Evolutionary conservation across 179 eudicot genomes (phyloP), one percentile per base, ranked within the genome.

Genomic region (Sideroxylon spinosum): DNA sequence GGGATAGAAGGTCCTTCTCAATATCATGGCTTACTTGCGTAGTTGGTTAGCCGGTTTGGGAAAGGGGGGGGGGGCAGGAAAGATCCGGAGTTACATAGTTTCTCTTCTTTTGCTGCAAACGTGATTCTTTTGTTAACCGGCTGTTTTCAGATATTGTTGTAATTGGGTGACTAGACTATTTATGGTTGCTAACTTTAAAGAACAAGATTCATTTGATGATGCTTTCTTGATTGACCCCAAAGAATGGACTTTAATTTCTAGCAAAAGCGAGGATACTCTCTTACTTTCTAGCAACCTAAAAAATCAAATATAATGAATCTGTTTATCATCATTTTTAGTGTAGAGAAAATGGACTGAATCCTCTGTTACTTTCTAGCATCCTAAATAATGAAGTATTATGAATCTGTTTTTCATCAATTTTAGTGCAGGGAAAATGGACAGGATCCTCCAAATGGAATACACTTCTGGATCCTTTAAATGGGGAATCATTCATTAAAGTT

Each of bases 351-450:
- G 99, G 99, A 73, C 44, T 0, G 44, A 6, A 3, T 37, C 2
- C 44, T 22, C 28, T 61, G 11, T 48, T 26, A 11, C 5, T 7
- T 44, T 12, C 19, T 50, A 49, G 49, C 62, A 16, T 14, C n/a
- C 59, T 8, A 32, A 55, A 49, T 9, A 16, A 37, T 71, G 11
- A 37, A 74, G 49, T 37, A 46, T 3, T 13, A 25, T 68, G 79
- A 66, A 57, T 70, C 11, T 73, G 77, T 63, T 48, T 72, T 32
- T 73, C 52, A 22, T 68, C 60, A 57, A 65, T 77, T 88, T n/a
- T 80, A 95, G 99, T 94, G 82, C 91, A 95, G 86, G 99, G 99
- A 2, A 91, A 92, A 70, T 95, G 99, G 99, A 73, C 84, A 48
- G 85, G 73, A 66, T 85, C 98, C 73, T 88, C 96, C 67, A 78